Conservation (phyloP, 495 filamentous ascomycete genomes). For the Neurospora terricola region DNA sequence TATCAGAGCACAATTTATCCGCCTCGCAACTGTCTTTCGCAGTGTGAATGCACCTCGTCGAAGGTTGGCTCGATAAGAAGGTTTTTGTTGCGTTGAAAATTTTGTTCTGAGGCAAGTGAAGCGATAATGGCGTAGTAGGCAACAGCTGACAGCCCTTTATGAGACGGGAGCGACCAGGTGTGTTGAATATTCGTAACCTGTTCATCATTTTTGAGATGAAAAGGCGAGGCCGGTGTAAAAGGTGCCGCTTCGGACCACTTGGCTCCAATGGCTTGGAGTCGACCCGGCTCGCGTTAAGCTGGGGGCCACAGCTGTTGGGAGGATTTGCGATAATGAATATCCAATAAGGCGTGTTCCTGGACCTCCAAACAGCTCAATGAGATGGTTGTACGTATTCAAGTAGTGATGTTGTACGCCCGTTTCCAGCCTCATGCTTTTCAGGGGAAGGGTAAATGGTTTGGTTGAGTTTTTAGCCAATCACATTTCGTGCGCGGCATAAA, state of each 20-base stretch:
- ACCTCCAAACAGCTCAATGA: background rate
- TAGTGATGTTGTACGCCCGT: background rate
- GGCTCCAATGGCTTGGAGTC: background rate
- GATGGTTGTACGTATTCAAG: background rate
- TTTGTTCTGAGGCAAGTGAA: background rate
- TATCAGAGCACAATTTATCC: background rate
- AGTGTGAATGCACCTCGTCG: background rate
- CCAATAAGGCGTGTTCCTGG: background rate
- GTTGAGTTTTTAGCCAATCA: background rate
- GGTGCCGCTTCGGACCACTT: background rate
- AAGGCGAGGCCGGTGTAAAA: background rate
- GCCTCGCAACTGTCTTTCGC: background rate
- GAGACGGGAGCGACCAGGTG: background rate
- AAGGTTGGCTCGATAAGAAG: background rate
- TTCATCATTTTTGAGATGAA: background rate
- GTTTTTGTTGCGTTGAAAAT: background rate
- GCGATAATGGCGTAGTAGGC: background rate
- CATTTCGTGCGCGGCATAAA: background rate
- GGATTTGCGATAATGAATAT: background rate
- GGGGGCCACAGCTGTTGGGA: background rate
- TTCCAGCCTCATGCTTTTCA: background rate
- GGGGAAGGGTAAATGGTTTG: background rate
- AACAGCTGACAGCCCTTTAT: background rate
- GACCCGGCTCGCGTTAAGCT: background rate
- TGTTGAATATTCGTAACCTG: background rate